A percentile compares a stretch with the other conserved stretches of the same genome.
Conservation (phyloP, 345 rosid species). For the Camelina sativa region DNA sequence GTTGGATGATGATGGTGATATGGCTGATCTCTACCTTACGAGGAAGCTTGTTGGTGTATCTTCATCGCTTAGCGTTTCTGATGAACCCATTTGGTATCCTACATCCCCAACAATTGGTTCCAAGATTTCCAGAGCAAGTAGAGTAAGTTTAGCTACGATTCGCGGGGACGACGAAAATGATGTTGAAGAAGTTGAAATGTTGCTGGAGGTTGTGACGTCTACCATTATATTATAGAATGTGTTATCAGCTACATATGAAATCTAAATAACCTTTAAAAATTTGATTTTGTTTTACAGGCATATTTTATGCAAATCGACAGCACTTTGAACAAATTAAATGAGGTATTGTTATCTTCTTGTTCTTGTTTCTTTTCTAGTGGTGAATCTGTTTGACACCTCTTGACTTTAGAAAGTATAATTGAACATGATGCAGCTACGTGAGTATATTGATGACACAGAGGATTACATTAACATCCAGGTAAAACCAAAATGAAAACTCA, state of each 20-base stretch:
- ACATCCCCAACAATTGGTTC: conserved; percentile 90
- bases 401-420: conserved; percentile 16
- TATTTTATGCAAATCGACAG: conserved; percentile 90
- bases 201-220: conserved; percentile 69
- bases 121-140: conserved; percentile 89
- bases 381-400: conserved; percentile 24
- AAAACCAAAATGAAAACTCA: conserved; percentile 1
- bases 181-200: conserved; percentile 96
- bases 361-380: neutral
- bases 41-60: conserved; percentile 73
- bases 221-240: neutral
- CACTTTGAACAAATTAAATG: conserved; percentile 79
- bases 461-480: conserved; percentile 98
- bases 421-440: conserved; percentile 72
- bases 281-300: conserved; percentile 56
- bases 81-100: conserved; percentile 72
- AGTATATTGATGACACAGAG: conserved; percentile 93
- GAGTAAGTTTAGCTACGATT: conserved; percentile 73
- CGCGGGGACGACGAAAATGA: conserved; percentile 92
- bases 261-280: neutral
- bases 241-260: conserved; percentile 4
- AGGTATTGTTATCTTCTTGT: conserved; percentile 50
- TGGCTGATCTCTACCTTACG: conserved; percentile 91
- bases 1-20: conserved; percentile 91
- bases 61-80: conserved; percentile 73